These are phyloP conservation scores for Nymphaea thermarum DNA, from an alignment of 164 flowering plant species.

Conservation along the genomic window DNA sequence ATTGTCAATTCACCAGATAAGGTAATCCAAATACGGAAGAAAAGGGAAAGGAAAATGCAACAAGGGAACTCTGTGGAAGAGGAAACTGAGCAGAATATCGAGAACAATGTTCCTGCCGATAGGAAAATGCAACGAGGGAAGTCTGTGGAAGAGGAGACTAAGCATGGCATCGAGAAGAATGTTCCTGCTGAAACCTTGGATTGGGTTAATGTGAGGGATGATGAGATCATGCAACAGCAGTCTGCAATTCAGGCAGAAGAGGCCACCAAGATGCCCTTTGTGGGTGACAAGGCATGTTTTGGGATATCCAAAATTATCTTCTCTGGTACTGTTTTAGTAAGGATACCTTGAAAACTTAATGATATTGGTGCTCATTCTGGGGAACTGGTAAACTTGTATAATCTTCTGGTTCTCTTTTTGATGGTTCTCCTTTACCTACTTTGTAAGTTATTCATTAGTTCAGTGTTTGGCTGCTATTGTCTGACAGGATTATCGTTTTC, in stretches of 20 bases:
- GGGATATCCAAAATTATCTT: not conserved
- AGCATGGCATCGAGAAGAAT: not conserved
- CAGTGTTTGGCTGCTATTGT: too few relatives aligned
- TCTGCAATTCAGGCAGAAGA: constrained; percentile 45
- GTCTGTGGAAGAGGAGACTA: not conserved
- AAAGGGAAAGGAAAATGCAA: not conserved
- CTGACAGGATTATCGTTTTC: too few relatives aligned
- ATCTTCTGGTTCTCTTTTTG: too few relatives aligned
- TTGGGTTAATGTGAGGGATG: constrained; percentile 48
- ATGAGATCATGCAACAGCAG: constrained; percentile 69
- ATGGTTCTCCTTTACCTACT: too few relatives aligned
- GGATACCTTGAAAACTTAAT: not conserved
- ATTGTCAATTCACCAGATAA: not conserved
- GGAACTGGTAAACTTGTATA: not conserved
- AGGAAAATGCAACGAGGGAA: not conserved
- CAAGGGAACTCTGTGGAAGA: not conserved
- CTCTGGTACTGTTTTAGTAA: not conserved
- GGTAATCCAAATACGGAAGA: not conserved
- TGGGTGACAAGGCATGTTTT: constrained; percentile 64
- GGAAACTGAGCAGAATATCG: not conserved
- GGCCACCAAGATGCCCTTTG: constrained; percentile 55
- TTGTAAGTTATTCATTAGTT: too few relatives aligned
- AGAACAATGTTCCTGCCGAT: not conserved
- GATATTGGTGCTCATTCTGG: not conserved
- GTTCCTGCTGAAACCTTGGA: constrained; percentile 6